Evolutionary conservation across 305 asterid genomes (phyloP), one percentile per base, ranked within the genome.

Genomic region (Fraxinus dipetala): DNA sequence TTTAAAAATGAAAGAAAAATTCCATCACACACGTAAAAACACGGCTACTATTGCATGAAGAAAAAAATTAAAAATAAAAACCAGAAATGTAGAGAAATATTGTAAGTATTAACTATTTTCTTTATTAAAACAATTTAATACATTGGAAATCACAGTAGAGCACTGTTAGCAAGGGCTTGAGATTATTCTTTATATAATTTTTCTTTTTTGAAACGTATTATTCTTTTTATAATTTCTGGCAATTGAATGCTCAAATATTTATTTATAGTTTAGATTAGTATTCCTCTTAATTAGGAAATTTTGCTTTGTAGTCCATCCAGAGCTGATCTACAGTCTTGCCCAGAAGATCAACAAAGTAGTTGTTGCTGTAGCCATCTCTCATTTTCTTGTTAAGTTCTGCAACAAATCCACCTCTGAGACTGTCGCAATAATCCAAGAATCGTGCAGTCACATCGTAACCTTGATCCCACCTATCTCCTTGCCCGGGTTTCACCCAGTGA

Each of bases 391-490:
- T 87, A 24, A 92, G 85, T 1, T 56, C 81, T 0, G 93, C 94
- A 1, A 91, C 94, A 40, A 94, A 91, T 3, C 94, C 95, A 0
- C 83, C 59, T 16, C 20, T 86, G 78, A 92, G 72, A 28, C 82
- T 76, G 0, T 90, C 90, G 24, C 95, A 94, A 1, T 91, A 93
- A 24, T 90, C 94, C 78, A 94, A 85, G 75, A 94, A 91, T 38
- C 86, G 77, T 4, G 97, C 97, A 20, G 95, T 94, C 11, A 90
- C 84, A 13, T 90, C 97, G 16, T 91, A 92, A 2, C 95, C 97
- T 70, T 91, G 91, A 69, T 92, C 92, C 96, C 97, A 92, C 26
- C 45, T 85, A 1, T 85, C 83, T 3, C 98, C 98, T 77, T 75
- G 80, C 1, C 97, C 96, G 0, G 87, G 87, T 79, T 86, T 83